Base-by-base conservation (phyloP, 83 land plant genomes). In the Picea mariana region DNA sequence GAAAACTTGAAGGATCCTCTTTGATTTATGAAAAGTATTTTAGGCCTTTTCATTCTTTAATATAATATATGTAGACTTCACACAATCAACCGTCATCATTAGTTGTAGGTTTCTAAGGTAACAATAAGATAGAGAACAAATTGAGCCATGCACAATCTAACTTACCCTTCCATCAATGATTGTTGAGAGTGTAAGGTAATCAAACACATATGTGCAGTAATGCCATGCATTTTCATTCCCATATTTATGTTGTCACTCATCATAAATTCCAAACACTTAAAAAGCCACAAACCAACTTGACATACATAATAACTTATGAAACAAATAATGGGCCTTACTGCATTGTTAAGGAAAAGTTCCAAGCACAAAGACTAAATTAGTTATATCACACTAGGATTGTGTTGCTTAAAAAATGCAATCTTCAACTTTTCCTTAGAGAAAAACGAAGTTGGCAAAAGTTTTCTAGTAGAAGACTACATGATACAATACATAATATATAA, bases 191-290 rank as follows among this genome's bases (percentile, higher is more conserved):
- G 98, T 97, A 44, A 97, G 93, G 73, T 95, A 97, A 84, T 97
- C 99, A 89, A 97, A 97, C 67, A 97, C 99, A 87, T 97, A 98
- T 44, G 99, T 97, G 87, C 99, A 97, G 73, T 97, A 97, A 60
- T 98, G 92, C 99, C 99, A 97, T 75, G 99, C 99, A 89, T 95
- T 97, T 75, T 98, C 94, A 91, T 97, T 97, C 60, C 99, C 99
- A 88, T 95, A 97, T 85, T 97, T 97, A 86, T 98, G 91, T 80
- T 97, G 97, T 89, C 99, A 97, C 82, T 97, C 99, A 82, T 97
- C 99, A 88, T 97, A 97, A 81, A 97, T 95, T 8, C 99, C 99
- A 90, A 95, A 97, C 3, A 97, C 99, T 98, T 94, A 65, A 64
- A 27, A 80, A 76, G 9, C 9, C 66, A 59, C 7, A 60, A 49